Conservation (phyloP, 495 filamentous ascomycete genomes). For the Daldinia vernicosa region DNA sequence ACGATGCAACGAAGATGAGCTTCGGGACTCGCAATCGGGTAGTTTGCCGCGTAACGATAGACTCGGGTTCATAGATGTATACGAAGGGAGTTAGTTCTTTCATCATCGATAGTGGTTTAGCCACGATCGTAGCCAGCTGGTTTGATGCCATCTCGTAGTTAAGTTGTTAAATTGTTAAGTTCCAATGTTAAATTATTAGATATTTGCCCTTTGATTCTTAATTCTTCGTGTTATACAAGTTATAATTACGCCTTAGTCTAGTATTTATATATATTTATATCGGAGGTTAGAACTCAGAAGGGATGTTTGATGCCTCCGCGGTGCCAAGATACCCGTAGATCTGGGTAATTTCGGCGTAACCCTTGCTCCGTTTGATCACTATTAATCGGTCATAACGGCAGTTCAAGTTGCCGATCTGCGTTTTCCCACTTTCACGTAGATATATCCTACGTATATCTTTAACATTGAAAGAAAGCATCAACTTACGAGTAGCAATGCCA, state of each 20-base stretch:
- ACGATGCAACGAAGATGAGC: conserved; percentile 54
- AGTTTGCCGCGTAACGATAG: not conserved
- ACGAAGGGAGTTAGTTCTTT: conserved; percentile 48
- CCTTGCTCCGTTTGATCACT: not conserved
- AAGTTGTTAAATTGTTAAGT: not conserved
- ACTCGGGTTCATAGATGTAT: conserved; percentile 50
- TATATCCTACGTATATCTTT: not conserved
- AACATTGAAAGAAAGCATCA: not conserved
- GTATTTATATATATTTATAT: no score
- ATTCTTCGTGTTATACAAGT: no score
- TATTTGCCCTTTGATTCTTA: not conserved
- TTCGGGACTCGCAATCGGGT: conserved; percentile 35
- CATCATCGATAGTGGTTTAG: conserved; percentile 48
- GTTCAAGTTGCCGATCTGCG: not conserved
- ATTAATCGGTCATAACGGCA: not conserved
- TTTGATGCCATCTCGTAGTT: conserved; percentile 34
- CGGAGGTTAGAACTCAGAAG: no score
- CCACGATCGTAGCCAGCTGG: conserved; percentile 7
- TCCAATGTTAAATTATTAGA: not conserved
- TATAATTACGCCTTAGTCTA: no score
- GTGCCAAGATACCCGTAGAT: not conserved
- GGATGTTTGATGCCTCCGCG: no score
- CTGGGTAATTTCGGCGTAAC: not conserved
- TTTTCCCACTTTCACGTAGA: not conserved
- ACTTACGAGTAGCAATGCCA: not conserved